Evolutionary conservation across 306 rosid genomes (phyloP).

Genomic region (Castanospermum australe): DNA sequence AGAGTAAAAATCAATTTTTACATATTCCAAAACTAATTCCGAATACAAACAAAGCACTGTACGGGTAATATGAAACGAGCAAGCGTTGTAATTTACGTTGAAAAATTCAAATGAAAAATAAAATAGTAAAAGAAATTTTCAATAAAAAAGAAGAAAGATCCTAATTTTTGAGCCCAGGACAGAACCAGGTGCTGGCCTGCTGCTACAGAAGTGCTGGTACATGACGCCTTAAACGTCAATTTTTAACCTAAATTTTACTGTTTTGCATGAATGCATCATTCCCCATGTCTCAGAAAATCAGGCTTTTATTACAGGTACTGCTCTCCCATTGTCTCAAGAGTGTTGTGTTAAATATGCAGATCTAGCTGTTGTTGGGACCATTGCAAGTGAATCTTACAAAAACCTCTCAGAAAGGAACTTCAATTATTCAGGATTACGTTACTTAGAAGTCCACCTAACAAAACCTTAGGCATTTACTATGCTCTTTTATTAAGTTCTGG

Average conservation of each 20-base stretch:
- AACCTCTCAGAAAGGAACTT: constrained; percentile 32
- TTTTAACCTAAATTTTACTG: constrained; percentile 38
- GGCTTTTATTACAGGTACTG: constrained; percentile 40
- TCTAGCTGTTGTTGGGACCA: constrained; percentile 58
- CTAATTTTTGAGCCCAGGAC: constrained; percentile 4
- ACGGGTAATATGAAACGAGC: not conserved
- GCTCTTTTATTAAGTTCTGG: constrained; percentile 15
- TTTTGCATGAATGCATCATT: constrained; percentile 46
- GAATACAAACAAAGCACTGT: not conserved
- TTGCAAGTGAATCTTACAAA: constrained; percentile 33
- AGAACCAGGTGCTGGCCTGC: constrained; percentile 39
- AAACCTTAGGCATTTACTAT: constrained; percentile 36
- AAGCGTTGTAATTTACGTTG: not conserved
- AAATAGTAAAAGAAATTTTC: not conserved
- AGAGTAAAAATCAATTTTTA: not conserved
- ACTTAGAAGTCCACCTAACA: constrained; percentile 38
- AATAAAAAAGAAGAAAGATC: not conserved
- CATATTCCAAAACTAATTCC: not conserved
- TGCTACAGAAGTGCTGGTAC: constrained; percentile 37
- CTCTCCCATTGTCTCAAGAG: constrained; percentile 13
- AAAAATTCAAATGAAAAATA: not conserved
- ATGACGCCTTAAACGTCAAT: constrained; percentile 37
- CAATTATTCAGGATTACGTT: constrained; percentile 45
- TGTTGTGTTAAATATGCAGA: constrained; percentile 43
- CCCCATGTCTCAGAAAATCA: constrained; percentile 46